These are phyloP conservation scores for Penicillium sp. DNA, from an alignment of 2,329 filamentous ascomycete genomes.

Conservation along the genomic window DNA sequence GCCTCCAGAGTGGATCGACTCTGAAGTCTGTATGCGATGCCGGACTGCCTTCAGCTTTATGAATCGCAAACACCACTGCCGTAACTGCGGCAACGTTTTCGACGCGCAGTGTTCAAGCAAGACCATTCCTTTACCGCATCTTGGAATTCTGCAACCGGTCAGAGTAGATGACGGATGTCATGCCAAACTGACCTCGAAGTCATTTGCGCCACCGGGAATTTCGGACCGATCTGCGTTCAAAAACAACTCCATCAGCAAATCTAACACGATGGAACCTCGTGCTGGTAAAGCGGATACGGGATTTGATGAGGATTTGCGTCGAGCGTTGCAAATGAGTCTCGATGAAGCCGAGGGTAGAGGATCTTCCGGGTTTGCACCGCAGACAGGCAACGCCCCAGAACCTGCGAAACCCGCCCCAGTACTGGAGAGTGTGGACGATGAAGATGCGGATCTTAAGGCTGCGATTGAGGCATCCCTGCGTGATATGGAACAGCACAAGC, in stretches of 20 bases:
- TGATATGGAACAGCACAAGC: constrained; percentile 98
- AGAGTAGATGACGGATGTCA: constrained; percentile 96
- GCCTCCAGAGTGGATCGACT: constrained; percentile 97
- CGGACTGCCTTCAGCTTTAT: constrained; percentile 94
- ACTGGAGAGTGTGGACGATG: constrained; percentile 60
- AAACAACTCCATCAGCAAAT: constrained; percentile 59
- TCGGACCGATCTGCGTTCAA: constrained; percentile 44
- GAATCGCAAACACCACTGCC: constrained; percentile 96
- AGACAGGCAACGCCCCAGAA: constrained; percentile 49
- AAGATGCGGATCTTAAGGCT: constrained; percentile 89
- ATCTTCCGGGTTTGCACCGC: constrained; percentile 69
- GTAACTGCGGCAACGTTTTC: constrained; percentile 97
- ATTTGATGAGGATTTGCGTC: constrained; percentile 93
- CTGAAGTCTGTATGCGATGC: constrained; percentile 97
- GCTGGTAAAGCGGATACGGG: constrained; percentile 83
- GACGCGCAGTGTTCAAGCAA: constrained; percentile 94
- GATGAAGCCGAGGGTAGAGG: constrained; percentile 82
- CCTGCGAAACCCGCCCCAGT: constrained; percentile 47
- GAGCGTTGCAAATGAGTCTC: constrained; percentile 91
- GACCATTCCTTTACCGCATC: constrained; percentile 79
- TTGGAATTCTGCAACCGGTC: constrained; percentile 87
- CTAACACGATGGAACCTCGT: constrained; percentile 83
- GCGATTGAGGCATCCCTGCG: constrained; percentile 92
- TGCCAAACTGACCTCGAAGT: constrained; percentile 77
- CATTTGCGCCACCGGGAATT: constrained; percentile 44